Conservation (phyloP, 306 rosid species). For the Cucurbita ficifolia region DNA sequence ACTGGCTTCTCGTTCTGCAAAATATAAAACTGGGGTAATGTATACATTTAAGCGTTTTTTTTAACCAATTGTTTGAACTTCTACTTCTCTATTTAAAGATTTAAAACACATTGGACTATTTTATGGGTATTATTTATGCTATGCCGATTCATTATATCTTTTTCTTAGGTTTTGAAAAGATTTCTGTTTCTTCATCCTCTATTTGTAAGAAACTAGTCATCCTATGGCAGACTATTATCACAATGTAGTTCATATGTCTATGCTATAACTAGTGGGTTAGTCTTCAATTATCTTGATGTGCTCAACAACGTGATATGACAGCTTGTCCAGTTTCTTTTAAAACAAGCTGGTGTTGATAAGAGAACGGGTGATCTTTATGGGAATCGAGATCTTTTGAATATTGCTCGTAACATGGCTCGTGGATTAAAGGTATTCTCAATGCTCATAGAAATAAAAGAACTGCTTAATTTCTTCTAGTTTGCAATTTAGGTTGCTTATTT, state of each 20-base stretch:
- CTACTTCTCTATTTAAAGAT: not conserved
- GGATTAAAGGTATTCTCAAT: slow-evolving; percentile 63
- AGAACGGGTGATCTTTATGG: slow-evolving; percentile 82
- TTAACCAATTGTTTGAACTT: not conserved
- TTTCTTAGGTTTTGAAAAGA: not conserved
- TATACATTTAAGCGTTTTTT: not conserved
- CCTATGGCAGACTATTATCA: not conserved
- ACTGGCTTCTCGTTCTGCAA: slow-evolving; percentile 61
- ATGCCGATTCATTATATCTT: not conserved
- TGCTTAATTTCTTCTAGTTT: slow-evolving; percentile 9
- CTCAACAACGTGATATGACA: slow-evolving; percentile 27
- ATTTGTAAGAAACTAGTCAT: not conserved
- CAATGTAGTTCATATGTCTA: not conserved
- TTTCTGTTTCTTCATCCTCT: not conserved
- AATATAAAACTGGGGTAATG: slow-evolving; percentile 69
- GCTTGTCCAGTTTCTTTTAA: slow-evolving; percentile 92
- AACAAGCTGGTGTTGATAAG: slow-evolving; percentile 95
- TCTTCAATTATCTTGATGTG: slow-evolving; percentile 22
- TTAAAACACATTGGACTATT: not conserved
- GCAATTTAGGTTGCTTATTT: slow-evolving; percentile 10
- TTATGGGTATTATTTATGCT: not conserved
- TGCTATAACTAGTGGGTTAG: not conserved
- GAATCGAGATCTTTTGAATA: slow-evolving; percentile 78
- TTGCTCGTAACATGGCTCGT: slow-evolving; percentile 98
- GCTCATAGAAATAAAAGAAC: not conserved